Evolutionary conservation across 2,329 filamentous ascomycete species (phyloP).

Genomic region (Falciphora oryzae): DNA sequence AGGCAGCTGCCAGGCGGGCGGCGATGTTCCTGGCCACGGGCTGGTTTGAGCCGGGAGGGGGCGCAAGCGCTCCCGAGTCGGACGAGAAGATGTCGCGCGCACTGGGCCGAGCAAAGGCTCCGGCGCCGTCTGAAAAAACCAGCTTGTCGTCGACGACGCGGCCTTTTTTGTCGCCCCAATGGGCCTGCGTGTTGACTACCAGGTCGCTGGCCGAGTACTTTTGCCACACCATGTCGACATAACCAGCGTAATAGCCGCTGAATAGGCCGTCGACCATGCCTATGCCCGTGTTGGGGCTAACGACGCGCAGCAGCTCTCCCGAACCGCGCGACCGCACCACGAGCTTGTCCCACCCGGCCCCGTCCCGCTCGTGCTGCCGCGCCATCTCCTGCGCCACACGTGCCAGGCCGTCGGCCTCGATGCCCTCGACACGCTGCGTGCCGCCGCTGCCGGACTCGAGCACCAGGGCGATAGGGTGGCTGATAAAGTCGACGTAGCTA

Average conservation of each 20-base stretch:
- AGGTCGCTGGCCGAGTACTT: slow-evolving; percentile 40
- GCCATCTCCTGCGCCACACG: slow-evolving; percentile 38
- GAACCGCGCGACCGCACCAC: slow-evolving; percentile 33
- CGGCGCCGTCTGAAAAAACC: slow-evolving; percentile 31
- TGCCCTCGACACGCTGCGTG: slow-evolving; percentile 41
- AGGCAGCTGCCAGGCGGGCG: slow-evolving; percentile 67
- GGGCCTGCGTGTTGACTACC: slow-evolving; percentile 47
- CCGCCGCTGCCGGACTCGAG: slow-evolving; percentile 41
- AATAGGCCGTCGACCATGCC: slow-evolving; percentile 35
- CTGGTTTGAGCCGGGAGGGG: slow-evolving; percentile 4
- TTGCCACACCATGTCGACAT: slow-evolving; percentile 47
- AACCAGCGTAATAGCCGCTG: slow-evolving; percentile 41
- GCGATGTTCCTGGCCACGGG: slow-evolving; percentile 39
- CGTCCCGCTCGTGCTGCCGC: slow-evolving; percentile 39
- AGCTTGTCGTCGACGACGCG: slow-evolving; percentile 33
- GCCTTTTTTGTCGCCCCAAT: slow-evolving; percentile 43
- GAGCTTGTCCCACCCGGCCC: slow-evolving; percentile 46
- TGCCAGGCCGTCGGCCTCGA: slow-evolving; percentile 40
- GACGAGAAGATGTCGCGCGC: slow-evolving; percentile 47
- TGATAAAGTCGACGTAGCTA: slow-evolving; percentile 70
- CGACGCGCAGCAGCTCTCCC: slow-evolving; percentile 37
- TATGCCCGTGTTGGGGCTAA: slow-evolving; percentile 48
- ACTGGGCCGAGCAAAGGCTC: slow-evolving; percentile 39
- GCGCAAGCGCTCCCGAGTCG: slow-evolving; percentile 52
- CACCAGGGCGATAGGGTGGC: slow-evolving; percentile 53